Conservation (phyloP, 805 yeast genomes). For the Monosporozyma solicola region DNA sequence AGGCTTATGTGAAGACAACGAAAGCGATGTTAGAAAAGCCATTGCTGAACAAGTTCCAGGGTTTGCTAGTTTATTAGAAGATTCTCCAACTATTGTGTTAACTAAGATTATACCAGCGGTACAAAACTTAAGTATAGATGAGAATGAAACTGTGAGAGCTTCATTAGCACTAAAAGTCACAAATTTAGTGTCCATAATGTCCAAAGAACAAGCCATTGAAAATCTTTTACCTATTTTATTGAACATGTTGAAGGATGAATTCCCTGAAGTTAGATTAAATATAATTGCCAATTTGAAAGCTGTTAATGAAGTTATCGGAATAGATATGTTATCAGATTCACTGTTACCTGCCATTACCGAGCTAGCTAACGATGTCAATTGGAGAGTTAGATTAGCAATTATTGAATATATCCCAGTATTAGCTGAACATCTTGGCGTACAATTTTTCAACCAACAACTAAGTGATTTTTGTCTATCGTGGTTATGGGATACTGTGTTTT, state of each 20-base stretch:
- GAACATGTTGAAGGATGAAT: conserved; percentile 92
- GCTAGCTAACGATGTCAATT: conserved; percentile 89
- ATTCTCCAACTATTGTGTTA: conserved; percentile 44
- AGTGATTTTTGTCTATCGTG: conserved; percentile 91
- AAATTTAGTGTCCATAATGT: conserved; percentile 74
- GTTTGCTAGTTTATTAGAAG: conserved; percentile 44
- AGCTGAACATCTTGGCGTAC: conserved; percentile 89
- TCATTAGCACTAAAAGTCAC: conserved; percentile 86
- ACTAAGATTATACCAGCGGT: conserved; percentile 75
- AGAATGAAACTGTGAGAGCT: conserved; percentile 87
- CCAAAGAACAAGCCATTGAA: conserved; percentile 76
- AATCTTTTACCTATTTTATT: conserved; percentile 78
- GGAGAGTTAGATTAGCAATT: conserved; percentile 96
- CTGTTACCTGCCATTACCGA: conserved; percentile 93
- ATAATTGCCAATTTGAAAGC: conserved; percentile 86
- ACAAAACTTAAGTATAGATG: conserved; percentile 76
- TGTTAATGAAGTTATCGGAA: conserved; percentile 91
- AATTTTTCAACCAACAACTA: conserved; percentile 85
- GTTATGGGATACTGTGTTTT: conserved; percentile 96
- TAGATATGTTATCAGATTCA: conserved; percentile 75
- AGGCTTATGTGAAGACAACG: conserved; percentile 76
- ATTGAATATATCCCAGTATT: conserved; percentile 92
- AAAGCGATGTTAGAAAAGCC: conserved; percentile 95
- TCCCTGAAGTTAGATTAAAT: conserved; percentile 90
- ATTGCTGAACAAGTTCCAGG: conserved; percentile 85